Evolutionary conservation across 2,329 filamentous ascomycete species (phyloP).

Genomic region (Aspergillus aculeatinus): DNA sequence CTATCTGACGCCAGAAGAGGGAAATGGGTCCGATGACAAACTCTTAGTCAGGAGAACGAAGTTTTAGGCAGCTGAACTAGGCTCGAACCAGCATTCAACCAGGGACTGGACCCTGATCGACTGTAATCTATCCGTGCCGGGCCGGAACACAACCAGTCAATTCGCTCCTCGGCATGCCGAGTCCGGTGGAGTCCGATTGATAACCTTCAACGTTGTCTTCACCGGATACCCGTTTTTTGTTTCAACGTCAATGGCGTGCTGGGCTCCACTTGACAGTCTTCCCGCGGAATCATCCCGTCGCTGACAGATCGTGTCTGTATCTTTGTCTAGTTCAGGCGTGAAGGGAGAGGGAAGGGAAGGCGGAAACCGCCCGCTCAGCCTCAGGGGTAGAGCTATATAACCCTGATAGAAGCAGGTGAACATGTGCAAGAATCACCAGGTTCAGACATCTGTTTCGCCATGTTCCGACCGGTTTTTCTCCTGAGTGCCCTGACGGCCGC

Average conservation of each 20-base stretch:
- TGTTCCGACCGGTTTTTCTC: background rate
- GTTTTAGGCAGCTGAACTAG: background rate
- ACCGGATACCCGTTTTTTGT: too few relatives aligned
- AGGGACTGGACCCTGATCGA: background rate
- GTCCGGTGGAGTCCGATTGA: background rate
- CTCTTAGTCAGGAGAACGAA: background rate
- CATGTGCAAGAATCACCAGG: background rate
- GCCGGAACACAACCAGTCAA: background rate
- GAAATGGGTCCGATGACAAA: slow-evolving; percentile 1
- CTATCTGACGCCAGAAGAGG: background rate
- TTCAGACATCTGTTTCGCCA: background rate
- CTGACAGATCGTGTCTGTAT: too few relatives aligned
- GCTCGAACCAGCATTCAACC: background rate
- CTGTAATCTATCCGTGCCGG: background rate
- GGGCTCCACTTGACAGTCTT: too few relatives aligned
- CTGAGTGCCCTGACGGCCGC: background rate
- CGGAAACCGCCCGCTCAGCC: too few relatives aligned
- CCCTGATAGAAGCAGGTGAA: background rate
- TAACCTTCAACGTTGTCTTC: background rate
- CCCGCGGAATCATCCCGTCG: too few relatives aligned
- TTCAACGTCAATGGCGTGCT: too few relatives aligned
- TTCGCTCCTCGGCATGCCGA: background rate
- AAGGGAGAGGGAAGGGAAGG: too few relatives aligned
- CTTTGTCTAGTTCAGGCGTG: too few relatives aligned
- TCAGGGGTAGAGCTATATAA: background rate